Conservation (phyloP, 2,329 filamentous ascomycete genomes). For the Trichoderma arundinaceum region DNA sequence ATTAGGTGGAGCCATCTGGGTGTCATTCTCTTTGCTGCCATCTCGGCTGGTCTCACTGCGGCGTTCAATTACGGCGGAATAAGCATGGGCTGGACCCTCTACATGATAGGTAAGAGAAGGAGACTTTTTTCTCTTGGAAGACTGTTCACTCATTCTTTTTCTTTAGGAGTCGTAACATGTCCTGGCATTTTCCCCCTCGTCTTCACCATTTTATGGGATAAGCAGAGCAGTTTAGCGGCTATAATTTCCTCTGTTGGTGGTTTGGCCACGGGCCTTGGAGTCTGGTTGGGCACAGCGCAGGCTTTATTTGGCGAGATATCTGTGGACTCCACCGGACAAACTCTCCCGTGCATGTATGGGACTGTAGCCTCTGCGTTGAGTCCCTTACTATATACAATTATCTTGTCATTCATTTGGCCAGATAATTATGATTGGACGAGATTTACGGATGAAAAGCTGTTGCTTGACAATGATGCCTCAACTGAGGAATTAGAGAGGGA, state of each 20-base stretch:
- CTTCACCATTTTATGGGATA: constrained; percentile 18
- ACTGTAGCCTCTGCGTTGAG: constrained; percentile 22
- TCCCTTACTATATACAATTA: constrained; percentile 21
- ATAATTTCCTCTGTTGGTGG: constrained; percentile 7
- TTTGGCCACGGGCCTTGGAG: constrained; percentile 1
- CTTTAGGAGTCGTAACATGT: constrained; percentile 10
- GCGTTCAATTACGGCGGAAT: constrained; percentile 17
- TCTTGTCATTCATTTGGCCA: constrained; percentile 21
- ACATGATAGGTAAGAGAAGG: constrained; percentile 19
- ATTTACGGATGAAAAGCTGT: constrained; percentile 13
- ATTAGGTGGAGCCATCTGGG: constrained; percentile 20
- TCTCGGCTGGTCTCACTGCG: constrained; percentile 9
- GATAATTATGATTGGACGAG: constrained; percentile 19
- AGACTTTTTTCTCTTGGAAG: no score
- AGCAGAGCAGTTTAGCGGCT: constrained; percentile 1
- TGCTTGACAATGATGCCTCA: not conserved
- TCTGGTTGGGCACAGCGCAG: constrained; percentile 13
- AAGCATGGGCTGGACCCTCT: constrained; percentile 17
- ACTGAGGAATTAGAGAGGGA: not conserved
- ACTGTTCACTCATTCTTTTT: not conserved
- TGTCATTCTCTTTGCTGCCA: constrained; percentile 15
- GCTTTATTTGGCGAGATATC: constrained; percentile 7
- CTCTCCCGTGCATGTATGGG: constrained; percentile 17
- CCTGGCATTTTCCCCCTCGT: constrained; percentile 17
- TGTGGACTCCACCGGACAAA: constrained; percentile 20